phyloP scores from a whole-genome alignment of 306 rosid genomes.

The Rubus idaeus region DNA sequence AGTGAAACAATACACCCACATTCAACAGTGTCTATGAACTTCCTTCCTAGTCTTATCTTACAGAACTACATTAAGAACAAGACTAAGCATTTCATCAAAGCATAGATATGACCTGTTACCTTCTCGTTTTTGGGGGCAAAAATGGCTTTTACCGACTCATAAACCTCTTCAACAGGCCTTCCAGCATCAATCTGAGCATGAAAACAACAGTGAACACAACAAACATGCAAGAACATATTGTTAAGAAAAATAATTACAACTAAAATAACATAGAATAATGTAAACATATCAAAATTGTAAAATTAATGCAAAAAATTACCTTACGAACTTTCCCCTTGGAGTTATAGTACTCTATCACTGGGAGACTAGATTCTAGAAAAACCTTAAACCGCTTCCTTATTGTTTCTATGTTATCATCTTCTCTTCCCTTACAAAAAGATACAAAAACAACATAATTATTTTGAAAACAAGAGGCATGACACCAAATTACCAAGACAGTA shows the following conservation, averaged over 20 bases:
- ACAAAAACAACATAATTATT: neutral
- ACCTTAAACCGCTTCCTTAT: slow-evolving; percentile 91
- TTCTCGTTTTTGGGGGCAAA: slow-evolving; percentile 72
- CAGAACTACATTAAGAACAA: slow-evolving; percentile 20
- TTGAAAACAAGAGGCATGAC: neutral
- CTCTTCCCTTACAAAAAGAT: slow-evolving; percentile 64
- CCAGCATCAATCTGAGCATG: slow-evolving; percentile 75
- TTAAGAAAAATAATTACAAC: slow-evolving; percentile 1
- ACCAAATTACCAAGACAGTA: neutral
- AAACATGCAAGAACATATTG: slow-evolving; percentile 18
- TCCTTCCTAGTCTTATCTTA: slow-evolving; percentile 28
- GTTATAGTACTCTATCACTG: slow-evolving; percentile 73
- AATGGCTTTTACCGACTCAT: slow-evolving; percentile 71
- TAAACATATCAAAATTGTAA: neutral
- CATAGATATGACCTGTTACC: slow-evolving; percentile 56
- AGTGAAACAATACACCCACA: slow-evolving; percentile 23
- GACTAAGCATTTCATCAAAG: slow-evolving; percentile 41
- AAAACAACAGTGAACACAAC: slow-evolving; percentile 17
- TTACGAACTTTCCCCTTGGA: slow-evolving; percentile 76
- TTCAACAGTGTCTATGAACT: slow-evolving; percentile 18
- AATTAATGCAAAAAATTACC: slow-evolving; percentile 47
- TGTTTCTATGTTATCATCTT: slow-evolving; percentile 93
- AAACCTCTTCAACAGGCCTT: slow-evolving; percentile 76
- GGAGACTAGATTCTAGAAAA: slow-evolving; percentile 90
- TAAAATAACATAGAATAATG: neutral